phyloP scores from a whole-genome alignment of 208 protist species.

The Wallacemonas collosoma region DNA sequence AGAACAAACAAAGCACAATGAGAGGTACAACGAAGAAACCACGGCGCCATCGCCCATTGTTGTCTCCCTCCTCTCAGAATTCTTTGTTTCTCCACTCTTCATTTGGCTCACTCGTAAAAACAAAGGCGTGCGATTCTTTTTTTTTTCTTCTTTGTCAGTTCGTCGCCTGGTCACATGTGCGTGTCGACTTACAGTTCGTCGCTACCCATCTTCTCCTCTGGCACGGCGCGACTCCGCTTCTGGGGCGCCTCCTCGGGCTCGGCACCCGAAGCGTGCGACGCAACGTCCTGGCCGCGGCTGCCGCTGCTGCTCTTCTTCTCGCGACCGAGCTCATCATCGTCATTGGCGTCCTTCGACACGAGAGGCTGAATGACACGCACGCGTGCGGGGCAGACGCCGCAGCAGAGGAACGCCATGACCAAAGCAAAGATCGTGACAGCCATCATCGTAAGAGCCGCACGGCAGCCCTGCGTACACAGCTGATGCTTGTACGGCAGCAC shows the following conservation, averaged over 20 bases:
- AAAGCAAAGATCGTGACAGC: conserved; percentile 49
- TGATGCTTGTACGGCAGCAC: conserved; percentile 45
- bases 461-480: conserved; percentile 66
- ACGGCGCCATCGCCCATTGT: no score
- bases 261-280: conserved; percentile 9
- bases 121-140: not conserved
- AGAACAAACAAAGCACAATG: no score
- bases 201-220: conserved; percentile 16
- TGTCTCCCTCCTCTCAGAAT: no score
- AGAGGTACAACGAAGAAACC: no score
- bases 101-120: no score
- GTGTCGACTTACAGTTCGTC: conserved; percentile 16
- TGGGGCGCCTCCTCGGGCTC: conserved; percentile 1
- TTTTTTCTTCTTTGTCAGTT: conserved; percentile 2
- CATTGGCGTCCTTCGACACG: conserved; percentile 13
- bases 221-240: not conserved
- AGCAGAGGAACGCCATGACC: conserved; percentile 38
- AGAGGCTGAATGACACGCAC: conserved; percentile 40
- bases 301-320: conserved; percentile 15
- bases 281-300: not conserved
- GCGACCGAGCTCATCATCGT: conserved; percentile 16
- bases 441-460: conserved; percentile 52
- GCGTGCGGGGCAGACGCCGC: conserved; percentile 44
- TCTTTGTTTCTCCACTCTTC: no score
- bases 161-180: conserved; percentile 7